A percentile compares a stretch with the other conserved stretches of the same genome.
Conservation (phyloP, 352 stramenopile genomes). For the Chloridella minuta region DNA sequence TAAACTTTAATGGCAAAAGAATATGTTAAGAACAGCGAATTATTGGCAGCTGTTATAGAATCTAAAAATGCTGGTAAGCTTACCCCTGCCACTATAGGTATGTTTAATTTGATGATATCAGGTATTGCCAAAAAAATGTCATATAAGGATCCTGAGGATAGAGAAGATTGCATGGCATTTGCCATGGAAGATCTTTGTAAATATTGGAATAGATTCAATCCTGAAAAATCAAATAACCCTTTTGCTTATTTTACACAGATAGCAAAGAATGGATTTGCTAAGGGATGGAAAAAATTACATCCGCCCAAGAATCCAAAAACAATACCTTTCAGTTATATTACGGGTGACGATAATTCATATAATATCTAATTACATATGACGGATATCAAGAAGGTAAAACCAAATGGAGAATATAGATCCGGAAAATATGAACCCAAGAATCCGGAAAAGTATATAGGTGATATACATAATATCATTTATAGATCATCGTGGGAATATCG, state of each 20-base stretch:
- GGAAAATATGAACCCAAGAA: neutral
- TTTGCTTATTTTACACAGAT: neutral
- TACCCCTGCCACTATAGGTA: neutral
- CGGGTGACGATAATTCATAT: neutral
- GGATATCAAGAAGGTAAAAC: neutral
- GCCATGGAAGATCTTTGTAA: neutral
- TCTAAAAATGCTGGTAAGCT: neutral
- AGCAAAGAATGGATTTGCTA: neutral
- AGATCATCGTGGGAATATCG: neutral
- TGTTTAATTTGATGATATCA: neutral
- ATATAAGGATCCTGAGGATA: neutral
- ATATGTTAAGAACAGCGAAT: neutral
- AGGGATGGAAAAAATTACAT: neutral
- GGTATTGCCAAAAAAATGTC: neutral
- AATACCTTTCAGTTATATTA: neutral
- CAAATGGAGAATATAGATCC: neutral
- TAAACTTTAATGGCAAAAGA: too few species aligned
- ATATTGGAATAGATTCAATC: neutral
- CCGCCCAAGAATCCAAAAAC: neutral
- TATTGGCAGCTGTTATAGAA: neutral
- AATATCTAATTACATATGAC: neutral
- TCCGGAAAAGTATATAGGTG: neutral
- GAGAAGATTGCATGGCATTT: neutral
- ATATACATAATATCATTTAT: neutral
- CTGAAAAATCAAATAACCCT: neutral